Conservation (phyloP, 176 grass and related monocot genomes). For the Avena sativa region DNA sequence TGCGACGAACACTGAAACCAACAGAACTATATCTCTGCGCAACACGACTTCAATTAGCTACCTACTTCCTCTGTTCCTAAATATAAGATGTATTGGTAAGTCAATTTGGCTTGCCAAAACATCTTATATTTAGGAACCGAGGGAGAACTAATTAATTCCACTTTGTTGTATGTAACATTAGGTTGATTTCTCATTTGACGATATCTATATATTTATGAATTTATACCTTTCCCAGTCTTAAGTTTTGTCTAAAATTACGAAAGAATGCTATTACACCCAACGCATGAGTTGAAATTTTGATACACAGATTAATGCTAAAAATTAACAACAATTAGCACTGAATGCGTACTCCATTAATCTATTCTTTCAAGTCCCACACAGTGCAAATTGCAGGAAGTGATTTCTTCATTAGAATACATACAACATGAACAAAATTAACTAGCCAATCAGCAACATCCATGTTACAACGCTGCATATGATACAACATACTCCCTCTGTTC, state of each 20-base stretch:
- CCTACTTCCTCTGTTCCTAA: no score
- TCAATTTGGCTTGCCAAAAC: no score
- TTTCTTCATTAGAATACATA: constrained; percentile 25
- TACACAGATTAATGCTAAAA: neutral
- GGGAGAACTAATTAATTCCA: neutral
- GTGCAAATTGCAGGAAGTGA: neutral
- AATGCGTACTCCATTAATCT: neutral
- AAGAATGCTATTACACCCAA: neutral
- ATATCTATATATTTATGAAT: neutral
- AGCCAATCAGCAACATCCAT: neutral
- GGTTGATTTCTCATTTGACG: no score
- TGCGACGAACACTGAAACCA: constrained; percentile 8
- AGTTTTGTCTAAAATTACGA: neutral
- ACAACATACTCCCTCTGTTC: no score
- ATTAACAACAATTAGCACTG: neutral
- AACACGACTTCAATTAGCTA: neutral
- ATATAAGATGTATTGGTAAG: no score
- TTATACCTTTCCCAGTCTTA: neutral
- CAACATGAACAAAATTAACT: neutral
- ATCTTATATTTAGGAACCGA: no score
- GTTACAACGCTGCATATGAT: neutral
- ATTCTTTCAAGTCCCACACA: neutral
- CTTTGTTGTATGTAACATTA: neutral
- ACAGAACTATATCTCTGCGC: constrained; percentile 33
- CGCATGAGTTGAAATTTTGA: neutral